Evolutionary conservation across 768 basidiomycete genomes (phyloP).

Genomic region (Asterophora parasitica): DNA sequence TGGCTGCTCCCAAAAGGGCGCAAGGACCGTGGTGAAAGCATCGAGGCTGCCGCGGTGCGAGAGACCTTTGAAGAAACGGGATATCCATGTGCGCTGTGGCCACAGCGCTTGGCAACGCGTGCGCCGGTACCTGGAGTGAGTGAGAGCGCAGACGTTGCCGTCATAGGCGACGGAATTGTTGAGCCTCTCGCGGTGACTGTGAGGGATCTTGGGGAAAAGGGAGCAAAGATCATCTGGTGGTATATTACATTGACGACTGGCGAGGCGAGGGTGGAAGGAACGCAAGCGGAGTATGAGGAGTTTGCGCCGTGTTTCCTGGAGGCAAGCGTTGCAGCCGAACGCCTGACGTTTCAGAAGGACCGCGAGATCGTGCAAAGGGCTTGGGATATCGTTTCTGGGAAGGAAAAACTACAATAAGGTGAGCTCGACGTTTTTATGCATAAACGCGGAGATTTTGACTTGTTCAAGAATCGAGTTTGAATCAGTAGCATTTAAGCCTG

Average conservation of each 20-base stretch:
- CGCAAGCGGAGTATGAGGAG: constrained; percentile 38
- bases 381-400: constrained; percentile 16
- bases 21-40: constrained; percentile 51
- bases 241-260: constrained; percentile 34
- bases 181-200: constrained; percentile 32
- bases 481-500: no score
- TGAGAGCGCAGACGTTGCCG: constrained; percentile 21
- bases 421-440: no score
- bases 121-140: constrained; percentile 47
- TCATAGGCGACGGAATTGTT: constrained; percentile 20
- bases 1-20: constrained; percentile 56
- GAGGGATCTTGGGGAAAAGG: constrained; percentile 19
- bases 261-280: constrained; percentile 31
- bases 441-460: no score
- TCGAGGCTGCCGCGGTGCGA: constrained; percentile 47
- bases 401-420: no score
- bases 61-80: constrained; percentile 69
- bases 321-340: constrained; percentile 28
- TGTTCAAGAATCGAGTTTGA: no score
- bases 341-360: constrained; percentile 34
- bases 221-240: constrained; percentile 51
- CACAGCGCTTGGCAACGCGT: constrained; percentile 47
- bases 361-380: constrained; percentile 35
- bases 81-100: constrained; percentile 47
- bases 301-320: constrained; percentile 36